These are phyloP conservation scores for Coemansia sp. DNA, from an alignment of 192 early-diverging fungal species.

Conservation along the genomic window DNA sequence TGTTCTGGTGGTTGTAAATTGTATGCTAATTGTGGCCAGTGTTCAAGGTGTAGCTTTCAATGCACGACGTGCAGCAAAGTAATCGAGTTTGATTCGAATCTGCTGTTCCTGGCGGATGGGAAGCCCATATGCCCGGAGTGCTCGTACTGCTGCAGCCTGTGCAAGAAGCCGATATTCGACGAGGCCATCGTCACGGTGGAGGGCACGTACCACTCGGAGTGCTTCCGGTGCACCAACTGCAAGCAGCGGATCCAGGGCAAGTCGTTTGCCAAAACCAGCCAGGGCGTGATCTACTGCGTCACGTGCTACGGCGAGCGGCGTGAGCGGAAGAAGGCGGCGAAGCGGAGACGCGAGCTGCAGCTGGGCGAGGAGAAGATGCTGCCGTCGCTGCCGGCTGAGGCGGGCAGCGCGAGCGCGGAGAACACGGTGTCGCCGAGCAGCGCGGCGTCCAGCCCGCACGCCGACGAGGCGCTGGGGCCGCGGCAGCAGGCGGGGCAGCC, in stretches of 20 bases:
- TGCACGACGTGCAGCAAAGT: conserved; percentile 70
- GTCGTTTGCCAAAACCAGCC: conserved; percentile 75
- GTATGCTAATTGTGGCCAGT: neutral
- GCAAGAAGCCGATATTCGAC: conserved; percentile 69
- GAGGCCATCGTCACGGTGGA: conserved; percentile 83
- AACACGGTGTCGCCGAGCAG: neutral
- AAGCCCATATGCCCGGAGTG: conserved; percentile 80
- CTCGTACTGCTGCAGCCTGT: conserved; percentile 70
- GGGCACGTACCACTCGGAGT: conserved; percentile 75
- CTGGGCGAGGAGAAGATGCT: conserved; percentile 43
- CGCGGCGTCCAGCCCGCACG: neutral
- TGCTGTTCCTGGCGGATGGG: conserved; percentile 73
- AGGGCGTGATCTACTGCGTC: conserved; percentile 73
- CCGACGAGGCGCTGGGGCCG: neutral
- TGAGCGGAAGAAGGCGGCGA: conserved; percentile 59
- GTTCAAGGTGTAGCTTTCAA: conserved; percentile 53
- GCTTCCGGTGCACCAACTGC: conserved; percentile 73
- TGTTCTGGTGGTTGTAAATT: neutral
- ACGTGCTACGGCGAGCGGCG: conserved; percentile 65
- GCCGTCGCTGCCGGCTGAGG: conserved; percentile 42
- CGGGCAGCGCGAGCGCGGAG: conserved; percentile 5
- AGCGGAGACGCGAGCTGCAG: conserved; percentile 48
- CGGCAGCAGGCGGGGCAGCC: neutral
- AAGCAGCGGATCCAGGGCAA: conserved; percentile 69
- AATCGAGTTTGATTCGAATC: conserved; percentile 71